Base-by-base conservation (phyloP, 768 basidiomycete genomes). In the Macrolepiota albuminosa region DNA sequence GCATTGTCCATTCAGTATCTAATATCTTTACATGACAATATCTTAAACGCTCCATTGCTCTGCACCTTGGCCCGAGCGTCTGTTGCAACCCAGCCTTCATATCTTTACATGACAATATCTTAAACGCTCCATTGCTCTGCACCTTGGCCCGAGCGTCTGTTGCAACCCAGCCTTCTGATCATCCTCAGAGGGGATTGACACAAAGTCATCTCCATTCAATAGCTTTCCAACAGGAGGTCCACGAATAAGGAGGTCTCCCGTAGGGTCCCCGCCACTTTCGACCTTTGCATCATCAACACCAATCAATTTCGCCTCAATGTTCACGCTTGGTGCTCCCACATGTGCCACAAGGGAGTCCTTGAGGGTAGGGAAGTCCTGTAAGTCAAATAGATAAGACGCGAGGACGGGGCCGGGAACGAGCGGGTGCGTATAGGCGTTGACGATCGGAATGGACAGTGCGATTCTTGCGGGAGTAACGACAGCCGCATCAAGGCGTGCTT, bases 281-380 rank as follows among this genome's bases (percentile, higher is more conserved):
- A 92, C 76, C 10, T 72, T 70, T 1, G 76, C 77, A 56, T 95
- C 91, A 46, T 87, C 76, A 10, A 91, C 82, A 0, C 80, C 86
- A 0, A 80, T 68, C n/a, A 98, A 78, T 69, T 93, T 89, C 6
- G 83, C 85, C 71, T 97, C 95, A 0, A 94, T 77, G 66, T 95
- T 95, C 56, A 87, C 78, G n/a, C 85, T 82, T 2, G 95, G 95
- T 3, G 93, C 87, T 4, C 94, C 95, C 13, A 84, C 82, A 65
- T 81, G 81, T 4, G 80, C 78, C 34, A 64, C 60, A 5, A 71
- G 64, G 21, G 71, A 70, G n/a, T 71, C 71, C 0, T 69, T 68
- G 1, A 68, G 61, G 4, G 61, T 58, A 5, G 82, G 78, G 70
- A 93, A 84, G 11, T 85, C 80, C 72, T 97, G 95, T 29, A 97